Base-by-base conservation (phyloP, 768 basidiomycete species). In the Kwoniella pini region DNA sequence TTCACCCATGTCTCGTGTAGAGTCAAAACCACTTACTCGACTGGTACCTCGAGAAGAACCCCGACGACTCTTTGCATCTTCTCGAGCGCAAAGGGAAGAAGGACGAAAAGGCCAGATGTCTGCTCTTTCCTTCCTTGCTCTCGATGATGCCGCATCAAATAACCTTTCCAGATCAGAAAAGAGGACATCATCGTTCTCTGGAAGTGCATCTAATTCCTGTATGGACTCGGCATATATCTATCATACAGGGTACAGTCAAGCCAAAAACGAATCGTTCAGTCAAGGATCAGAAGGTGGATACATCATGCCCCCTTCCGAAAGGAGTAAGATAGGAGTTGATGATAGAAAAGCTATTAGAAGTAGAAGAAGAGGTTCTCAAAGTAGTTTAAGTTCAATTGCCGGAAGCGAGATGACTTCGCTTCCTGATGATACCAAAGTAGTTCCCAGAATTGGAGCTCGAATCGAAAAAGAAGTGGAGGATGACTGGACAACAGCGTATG, bases 261-360 rank as follows among this genome's bases (percentile, higher is more conserved):
- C 28, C 21, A 19, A 33, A 10, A 24, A 26, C 12, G 3, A 30
- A 50, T 28, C 48, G 5, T 24, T 36, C 13, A 7, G 12, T 1
- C 12, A 26, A 13, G 31, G n/a, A 11, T 21, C 38, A 42, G 55
- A 57, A 45, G 33, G 28, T 11, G 45, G 30, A 24, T 45, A 59
- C 24, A 59, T 59, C 42, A 59, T 59, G 33, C 57, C 57, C 26
- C 57, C 57, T n/a, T 52, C 49, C 19, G 57, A 59, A 27, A 27
- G 57, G n/a, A 51, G 49, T 22, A 59, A 59, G 42, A 59, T 59
- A 15, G 57, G 57, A 3, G 17, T 50, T 0, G 44, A 57, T 13
- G 28, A 31, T 30, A 28, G 54, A 17, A 44, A 21, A 33, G 52
- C 36, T 39, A 24, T 19, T 40, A 43, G 43, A n/a, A 55, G 42